Percentiles rank a stretch among this genome's conserved stretches.
Evolutionary conservation across 2,329 filamentous ascomycete species (phyloP).

Genomic region (Nothophoma quercina): DNA sequence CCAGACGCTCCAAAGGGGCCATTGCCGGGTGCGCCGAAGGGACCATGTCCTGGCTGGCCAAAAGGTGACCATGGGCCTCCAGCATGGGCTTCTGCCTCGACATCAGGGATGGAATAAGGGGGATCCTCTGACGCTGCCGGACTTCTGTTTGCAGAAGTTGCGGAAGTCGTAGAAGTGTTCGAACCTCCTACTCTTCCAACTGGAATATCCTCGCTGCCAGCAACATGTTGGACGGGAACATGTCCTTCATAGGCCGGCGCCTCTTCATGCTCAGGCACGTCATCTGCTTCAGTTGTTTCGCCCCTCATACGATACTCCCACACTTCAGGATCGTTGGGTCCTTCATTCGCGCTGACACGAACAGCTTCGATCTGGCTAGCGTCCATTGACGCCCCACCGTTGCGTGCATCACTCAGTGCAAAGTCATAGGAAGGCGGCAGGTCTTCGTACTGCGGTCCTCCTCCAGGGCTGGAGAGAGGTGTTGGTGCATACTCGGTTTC

Average conservation of each 20-base stretch:
- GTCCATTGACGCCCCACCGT: slow-evolving; percentile 34
- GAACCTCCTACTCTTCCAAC: slow-evolving; percentile 26
- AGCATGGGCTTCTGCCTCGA: slow-evolving; percentile 3
- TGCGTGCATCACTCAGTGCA: slow-evolving; percentile 41
- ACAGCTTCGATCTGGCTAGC: slow-evolving; percentile 39
- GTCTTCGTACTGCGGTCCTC: slow-evolving; percentile 46
- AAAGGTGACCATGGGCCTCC: no score
- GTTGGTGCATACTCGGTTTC: slow-evolving; percentile 44
- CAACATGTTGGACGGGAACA: slow-evolving; percentile 36
- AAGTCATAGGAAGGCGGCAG: slow-evolving; percentile 49
- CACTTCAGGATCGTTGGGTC: slow-evolving; percentile 31
- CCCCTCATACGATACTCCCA: slow-evolving; percentile 36
- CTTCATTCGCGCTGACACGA: slow-evolving; percentile 32
- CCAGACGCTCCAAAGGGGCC: slow-evolving; percentile 21
- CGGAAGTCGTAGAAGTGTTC: background rate
- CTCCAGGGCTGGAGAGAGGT: slow-evolving; percentile 39
- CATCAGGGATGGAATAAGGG: slow-evolving; percentile 34
- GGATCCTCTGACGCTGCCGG: slow-evolving; percentile 27
- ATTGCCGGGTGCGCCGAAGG: slow-evolving; percentile 20
- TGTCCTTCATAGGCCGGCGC: slow-evolving; percentile 33
- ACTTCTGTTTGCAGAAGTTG: background rate
- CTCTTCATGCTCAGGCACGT: slow-evolving; percentile 24
- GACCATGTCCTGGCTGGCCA: slow-evolving; percentile 24
- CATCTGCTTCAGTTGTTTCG: slow-evolving; percentile 22
- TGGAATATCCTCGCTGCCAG: slow-evolving; percentile 29